These are phyloP conservation scores for Ascochyta koolunga DNA, from an alignment of 2,329 filamentous ascomycete genomes.

Conservation along the genomic window DNA sequence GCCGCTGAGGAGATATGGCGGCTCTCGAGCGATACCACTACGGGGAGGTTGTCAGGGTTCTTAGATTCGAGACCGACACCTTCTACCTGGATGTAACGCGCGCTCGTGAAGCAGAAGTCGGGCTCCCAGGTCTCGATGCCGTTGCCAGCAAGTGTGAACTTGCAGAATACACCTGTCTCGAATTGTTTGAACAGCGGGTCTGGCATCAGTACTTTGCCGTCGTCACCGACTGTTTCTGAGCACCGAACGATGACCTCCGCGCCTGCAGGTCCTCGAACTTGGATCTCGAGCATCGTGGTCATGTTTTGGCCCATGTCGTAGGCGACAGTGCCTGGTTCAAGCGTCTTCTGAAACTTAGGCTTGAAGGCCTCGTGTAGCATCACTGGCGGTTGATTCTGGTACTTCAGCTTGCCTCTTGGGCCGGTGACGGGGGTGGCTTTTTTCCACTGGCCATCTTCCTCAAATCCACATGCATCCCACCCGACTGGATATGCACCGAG, in stretches of 20 bases:
- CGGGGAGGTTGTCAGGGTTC: constrained; percentile 28
- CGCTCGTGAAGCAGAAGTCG: constrained; percentile 53
- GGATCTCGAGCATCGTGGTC: constrained; percentile 41
- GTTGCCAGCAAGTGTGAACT: constrained; percentile 42
- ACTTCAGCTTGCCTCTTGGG: constrained; percentile 48
- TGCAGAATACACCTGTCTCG: constrained; percentile 49
- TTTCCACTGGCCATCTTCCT: constrained; percentile 39
- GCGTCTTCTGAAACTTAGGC: constrained; percentile 28
- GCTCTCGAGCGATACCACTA: constrained; percentile 45
- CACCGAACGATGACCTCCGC: constrained; percentile 41
- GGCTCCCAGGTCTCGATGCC: constrained; percentile 47
- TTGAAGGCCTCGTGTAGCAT: constrained; percentile 46
- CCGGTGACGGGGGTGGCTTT: constrained; percentile 49
- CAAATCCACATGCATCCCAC: constrained; percentile 41
- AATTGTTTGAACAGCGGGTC: constrained; percentile 50
- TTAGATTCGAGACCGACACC: constrained; percentile 39
- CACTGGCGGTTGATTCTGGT: constrained; percentile 51
- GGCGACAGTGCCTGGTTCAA: constrained; percentile 31
- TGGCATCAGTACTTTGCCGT: constrained; percentile 49
- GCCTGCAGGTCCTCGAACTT: constrained; percentile 34
- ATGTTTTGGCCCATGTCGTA: constrained; percentile 46
- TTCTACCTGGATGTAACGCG: constrained; percentile 52
- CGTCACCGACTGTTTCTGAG: constrained; percentile 38
- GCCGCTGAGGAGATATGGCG: constrained; percentile 51
- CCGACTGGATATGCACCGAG: constrained; percentile 43